Conservation (phyloP, 768 basidiomycete species). For the Lactarius pseudohatsudake region DNA sequence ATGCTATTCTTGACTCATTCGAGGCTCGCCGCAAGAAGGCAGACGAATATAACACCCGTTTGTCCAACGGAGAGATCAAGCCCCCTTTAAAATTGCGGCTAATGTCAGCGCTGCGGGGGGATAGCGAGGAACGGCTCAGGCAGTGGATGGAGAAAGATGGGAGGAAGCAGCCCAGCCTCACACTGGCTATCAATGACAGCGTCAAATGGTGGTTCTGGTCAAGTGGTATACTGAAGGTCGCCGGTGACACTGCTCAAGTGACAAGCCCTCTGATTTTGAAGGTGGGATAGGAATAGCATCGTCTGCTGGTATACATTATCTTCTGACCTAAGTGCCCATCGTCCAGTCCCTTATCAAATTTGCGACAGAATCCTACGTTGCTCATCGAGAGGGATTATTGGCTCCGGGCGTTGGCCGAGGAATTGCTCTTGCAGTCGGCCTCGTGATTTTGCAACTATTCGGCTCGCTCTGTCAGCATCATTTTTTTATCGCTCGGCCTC, state of each 20-base stretch:
- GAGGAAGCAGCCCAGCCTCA: constrained; percentile 59
- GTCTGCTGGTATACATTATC: background rate
- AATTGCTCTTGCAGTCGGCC: constrained; percentile 70
- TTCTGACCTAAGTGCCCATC: background rate
- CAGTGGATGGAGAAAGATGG: constrained; percentile 66
- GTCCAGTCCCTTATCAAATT: constrained; percentile 68
- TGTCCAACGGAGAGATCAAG: constrained; percentile 62
- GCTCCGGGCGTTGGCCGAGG: constrained; percentile 54
- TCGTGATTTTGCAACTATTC: constrained; percentile 67
- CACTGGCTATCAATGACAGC: constrained; percentile 72
- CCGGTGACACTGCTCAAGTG: constrained; percentile 72
- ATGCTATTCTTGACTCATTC: constrained; percentile 63
- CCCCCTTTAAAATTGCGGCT: constrained; percentile 50
- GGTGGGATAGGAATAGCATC: constrained; percentile 40
- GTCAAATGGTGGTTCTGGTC: constrained; percentile 80
- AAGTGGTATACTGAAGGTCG: constrained; percentile 54
- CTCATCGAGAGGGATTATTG: constrained; percentile 31
- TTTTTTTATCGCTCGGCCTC: constrained; percentile 77
- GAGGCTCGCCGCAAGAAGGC: constrained; percentile 55
- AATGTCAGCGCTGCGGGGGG: constrained; percentile 61
- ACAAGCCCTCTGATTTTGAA: constrained; percentile 78
- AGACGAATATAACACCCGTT: constrained; percentile 64
- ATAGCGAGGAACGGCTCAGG: constrained; percentile 54
- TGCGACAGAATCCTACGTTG: constrained; percentile 56
- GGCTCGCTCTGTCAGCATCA: constrained; percentile 71